A percentile compares a stretch with the other conserved stretches of the same genome.
Evolutionary conservation across 495 filamentous ascomycete genomes (phyloP).

Genomic region (Terfezia boudieri): DNA sequence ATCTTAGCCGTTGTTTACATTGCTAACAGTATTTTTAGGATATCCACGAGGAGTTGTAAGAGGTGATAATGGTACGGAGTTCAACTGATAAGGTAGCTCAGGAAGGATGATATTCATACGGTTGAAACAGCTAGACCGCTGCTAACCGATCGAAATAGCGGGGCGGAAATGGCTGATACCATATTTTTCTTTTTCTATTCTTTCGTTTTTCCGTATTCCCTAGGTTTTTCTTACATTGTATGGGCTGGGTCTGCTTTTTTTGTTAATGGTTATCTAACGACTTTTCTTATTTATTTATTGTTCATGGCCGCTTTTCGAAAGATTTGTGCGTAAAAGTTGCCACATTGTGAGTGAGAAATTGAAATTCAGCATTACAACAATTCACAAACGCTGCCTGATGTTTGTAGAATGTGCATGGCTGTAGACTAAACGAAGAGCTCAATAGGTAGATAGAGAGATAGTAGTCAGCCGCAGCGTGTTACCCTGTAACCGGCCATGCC

Average conservation of each 20-base stretch:
- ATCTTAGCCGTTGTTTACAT: constrained; percentile 23
- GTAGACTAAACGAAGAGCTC: no score
- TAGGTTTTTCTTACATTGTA: background rate
- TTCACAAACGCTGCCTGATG: no score
- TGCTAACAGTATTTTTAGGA: constrained; percentile 25
- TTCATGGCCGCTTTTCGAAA: no score
- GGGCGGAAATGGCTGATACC: background rate
- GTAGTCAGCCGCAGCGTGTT: no score
- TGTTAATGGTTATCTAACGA: no score
- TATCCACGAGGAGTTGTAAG: constrained; percentile 46
- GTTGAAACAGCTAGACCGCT: background rate
- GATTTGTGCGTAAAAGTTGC: no score
- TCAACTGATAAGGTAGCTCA: background rate
- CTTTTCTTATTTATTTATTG: no score
- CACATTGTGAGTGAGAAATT: no score
- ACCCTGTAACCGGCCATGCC: no score
- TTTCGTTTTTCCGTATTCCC: background rate
- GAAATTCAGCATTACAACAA: no score
- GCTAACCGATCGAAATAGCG: background rate
- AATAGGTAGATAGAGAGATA: no score
- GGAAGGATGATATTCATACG: background rate
- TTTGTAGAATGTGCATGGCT: no score
- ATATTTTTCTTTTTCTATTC: background rate
- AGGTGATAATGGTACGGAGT: constrained; percentile 1
- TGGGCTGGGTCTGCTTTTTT: background rate